phyloP scores from a whole-genome alignment of 129 eudicot species.

The Ambrosia artemisiifolia region DNA sequence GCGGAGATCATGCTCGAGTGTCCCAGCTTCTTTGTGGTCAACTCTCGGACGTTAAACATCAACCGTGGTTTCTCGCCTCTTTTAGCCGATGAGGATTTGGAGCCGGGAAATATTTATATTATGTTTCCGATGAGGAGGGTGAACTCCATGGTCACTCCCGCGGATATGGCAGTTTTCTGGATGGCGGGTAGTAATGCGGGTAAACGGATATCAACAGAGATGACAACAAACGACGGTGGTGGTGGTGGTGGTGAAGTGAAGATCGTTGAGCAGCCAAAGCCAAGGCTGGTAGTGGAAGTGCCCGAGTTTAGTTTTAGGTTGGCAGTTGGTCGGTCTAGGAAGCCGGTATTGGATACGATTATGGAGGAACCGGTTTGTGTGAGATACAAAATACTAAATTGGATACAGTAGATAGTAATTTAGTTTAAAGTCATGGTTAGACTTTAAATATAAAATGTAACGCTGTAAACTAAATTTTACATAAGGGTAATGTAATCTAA shows the following conservation, averaged over 20 bases:
- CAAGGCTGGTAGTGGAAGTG: slow-evolving; percentile 40
- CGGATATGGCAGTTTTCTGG: slow-evolving; percentile 59
- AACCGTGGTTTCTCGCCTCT: slow-evolving; percentile 64
- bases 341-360: slow-evolving; percentile 66
- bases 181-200: slow-evolving; percentile 53
- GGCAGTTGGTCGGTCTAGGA: slow-evolving; percentile 47
- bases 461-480: too few species aligned
- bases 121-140: slow-evolving; percentile 77
- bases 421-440: not conserved
- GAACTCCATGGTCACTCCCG: slow-evolving; percentile 59
- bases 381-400: slow-evolving; percentile 30
- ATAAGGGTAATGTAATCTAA: too few species aligned
- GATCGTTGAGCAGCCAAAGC: slow-evolving; percentile 34
- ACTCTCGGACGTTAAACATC: slow-evolving; percentile 47
- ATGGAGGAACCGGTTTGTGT: slow-evolving; percentile 52
- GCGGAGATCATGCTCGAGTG: slow-evolving; percentile 91
- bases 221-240: not conserved
- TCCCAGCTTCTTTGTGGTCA: slow-evolving; percentile 58
- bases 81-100: slow-evolving; percentile 76
- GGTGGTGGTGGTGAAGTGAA: slow-evolving; percentile 7
- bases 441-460: not conserved
- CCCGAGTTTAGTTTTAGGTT: slow-evolving; percentile 39
- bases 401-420: not conserved
- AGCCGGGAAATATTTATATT: slow-evolving; percentile 56
- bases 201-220: slow-evolving; percentile 40